Percentiles rank a stretch among this genome's conserved stretches.
Evolutionary conservation across 257 asterid species (phyloP).

Genomic region (Solanum ossicruentum): DNA sequence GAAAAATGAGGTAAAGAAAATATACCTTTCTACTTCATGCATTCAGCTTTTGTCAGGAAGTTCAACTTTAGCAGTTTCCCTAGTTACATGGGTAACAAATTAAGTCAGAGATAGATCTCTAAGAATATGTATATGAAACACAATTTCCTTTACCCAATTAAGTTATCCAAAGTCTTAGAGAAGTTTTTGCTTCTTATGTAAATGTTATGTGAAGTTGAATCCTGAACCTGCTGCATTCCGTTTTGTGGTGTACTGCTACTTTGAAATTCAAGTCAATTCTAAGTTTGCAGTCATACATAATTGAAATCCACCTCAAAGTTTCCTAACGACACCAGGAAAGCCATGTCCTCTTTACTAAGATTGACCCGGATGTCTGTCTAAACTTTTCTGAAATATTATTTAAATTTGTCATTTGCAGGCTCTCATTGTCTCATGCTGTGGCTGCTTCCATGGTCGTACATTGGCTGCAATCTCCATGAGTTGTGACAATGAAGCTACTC

Average conservation of each 20-base stretch:
- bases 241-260: not conserved
- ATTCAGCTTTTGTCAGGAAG: not conserved
- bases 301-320: not conserved
- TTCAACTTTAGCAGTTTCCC: not conserved
- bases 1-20: slow-evolving; percentile 53
- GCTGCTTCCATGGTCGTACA: slow-evolving; percentile 97
- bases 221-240: not conserved
- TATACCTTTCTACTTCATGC: not conserved
- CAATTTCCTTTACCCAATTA: not conserved
- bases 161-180: not conserved
- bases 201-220: not conserved
- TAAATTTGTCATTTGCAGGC: slow-evolving; percentile 39
- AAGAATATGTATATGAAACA: not conserved
- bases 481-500: slow-evolving; percentile 94
- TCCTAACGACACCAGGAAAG: not conserved
- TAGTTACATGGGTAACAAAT: not conserved
- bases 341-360: not conserved
- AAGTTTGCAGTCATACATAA: not conserved
- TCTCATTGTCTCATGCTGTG: slow-evolving; percentile 89
- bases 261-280: not conserved
- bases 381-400: not conserved
- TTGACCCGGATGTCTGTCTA: not conserved
- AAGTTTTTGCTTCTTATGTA: not conserved
- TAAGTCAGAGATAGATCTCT: not conserved
- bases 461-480: slow-evolving; percentile 93